Base-by-base conservation (phyloP, 2,329 filamentous ascomycete species). In the Claviceps fusiformis region DNA sequence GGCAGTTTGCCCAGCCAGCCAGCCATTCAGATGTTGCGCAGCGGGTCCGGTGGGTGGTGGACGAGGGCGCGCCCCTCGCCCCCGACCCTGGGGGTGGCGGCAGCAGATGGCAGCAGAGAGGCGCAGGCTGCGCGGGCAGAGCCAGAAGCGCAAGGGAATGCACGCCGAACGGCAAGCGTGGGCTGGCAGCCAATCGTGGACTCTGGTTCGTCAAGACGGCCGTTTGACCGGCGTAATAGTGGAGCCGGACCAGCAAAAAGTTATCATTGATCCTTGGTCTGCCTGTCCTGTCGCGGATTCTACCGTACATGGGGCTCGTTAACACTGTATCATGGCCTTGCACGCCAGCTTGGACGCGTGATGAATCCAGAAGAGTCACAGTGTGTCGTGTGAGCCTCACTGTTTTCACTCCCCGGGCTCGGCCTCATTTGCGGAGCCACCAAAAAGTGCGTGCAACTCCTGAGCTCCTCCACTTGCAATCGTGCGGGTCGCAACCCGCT, bases 211-310 rank as follows among this genome's bases (percentile, higher is more conserved):
- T 67, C 68, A 63, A 68, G 66, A 70, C 76, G 77, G 77, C 76
- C 74, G 67, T 77, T 75, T 79, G 68, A 70, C 75, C 77, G 77
- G 77, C 75, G 69, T 73, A 78, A 79, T 77, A 76, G 77, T 80
- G 76, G 76, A 72, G 74, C 65, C 63, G 57, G 44, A 56, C 44
- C 56, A 54, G 55, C 50, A 58, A 60, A 53, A 24, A 45, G n/a
- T 11, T n/a, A 13, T 13, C 19, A 17, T 27, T 4, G 44, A 11
- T 19, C 19, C 44, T 13, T 4, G 44, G 4, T 19, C 44, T 49
- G 15, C 31, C 29, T 49, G 27, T 11, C 29, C 17, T 19, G 44
- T 41, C 13, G 37, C 37, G 37, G 29, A 37, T n/a, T 29, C 47
- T 19, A 48, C 52, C 17, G 55, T 52, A 11, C 11, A 3, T 17